These are phyloP conservation scores for Scalesia atractyloides DNA, from an alignment of 129 eudicot genomes.

Conservation along the genomic window DNA sequence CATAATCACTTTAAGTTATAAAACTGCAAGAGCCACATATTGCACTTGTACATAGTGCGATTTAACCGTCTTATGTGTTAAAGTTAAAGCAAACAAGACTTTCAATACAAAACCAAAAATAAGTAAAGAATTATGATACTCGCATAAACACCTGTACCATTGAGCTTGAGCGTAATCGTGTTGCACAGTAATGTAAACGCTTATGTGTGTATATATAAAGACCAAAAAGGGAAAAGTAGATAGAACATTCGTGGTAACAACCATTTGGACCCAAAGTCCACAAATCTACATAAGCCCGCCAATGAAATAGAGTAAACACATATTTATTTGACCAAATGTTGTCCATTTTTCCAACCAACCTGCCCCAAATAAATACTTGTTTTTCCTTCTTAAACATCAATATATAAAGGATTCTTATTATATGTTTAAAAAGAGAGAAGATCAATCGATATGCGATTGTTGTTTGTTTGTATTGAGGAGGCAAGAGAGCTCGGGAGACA, in stretches of 20 bases:
- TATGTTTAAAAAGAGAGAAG: neutral
- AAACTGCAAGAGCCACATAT: no score
- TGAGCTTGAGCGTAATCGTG: no score
- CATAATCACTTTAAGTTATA: no score
- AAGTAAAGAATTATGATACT: no score
- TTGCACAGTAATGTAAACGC: no score
- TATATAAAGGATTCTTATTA: neutral
- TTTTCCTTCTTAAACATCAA: neutral
- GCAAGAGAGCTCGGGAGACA: conserved; percentile 41
- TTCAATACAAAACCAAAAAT: no score
- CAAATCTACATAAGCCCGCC: conserved; percentile 3
- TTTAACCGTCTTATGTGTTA: no score
- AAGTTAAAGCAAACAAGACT: no score
- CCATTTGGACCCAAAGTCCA: conserved; percentile 16
- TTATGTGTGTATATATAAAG: no score
- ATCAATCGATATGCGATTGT: conserved; percentile 24
- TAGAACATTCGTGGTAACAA: conserved; percentile 5
- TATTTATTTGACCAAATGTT: conserved; percentile 4
- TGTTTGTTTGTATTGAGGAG: conserved; percentile 30
- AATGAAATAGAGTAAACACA: neutral
- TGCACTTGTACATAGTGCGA: no score
- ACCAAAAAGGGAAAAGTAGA: no score
- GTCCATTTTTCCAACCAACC: conserved; percentile 3
- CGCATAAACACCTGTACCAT: no score
- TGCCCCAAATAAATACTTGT: conserved; percentile 29